A percentile compares a stretch with the other conserved stretches of the same genome.
These are phyloP conservation scores for Xylariaceae sp. DNA, from an alignment of 2,329 filamentous ascomycete genomes.

Conservation along the genomic window DNA sequence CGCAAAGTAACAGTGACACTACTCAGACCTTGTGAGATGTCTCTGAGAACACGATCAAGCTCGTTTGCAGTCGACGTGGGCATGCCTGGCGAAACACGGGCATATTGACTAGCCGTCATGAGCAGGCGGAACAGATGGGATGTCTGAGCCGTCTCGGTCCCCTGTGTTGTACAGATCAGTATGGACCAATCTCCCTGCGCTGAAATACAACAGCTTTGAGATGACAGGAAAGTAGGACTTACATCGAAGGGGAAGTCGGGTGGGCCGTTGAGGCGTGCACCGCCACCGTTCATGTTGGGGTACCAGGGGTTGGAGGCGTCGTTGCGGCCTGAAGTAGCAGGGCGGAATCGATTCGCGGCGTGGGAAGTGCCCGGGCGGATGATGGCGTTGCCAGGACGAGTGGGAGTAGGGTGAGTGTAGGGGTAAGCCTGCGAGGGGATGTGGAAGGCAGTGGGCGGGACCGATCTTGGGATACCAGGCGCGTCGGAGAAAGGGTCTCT, in stretches of 20 bases:
- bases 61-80: conserved; percentile 8
- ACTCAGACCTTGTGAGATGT: conserved; percentile 20
- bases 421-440: background rate
- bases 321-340: too few relatives aligned
- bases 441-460: conserved; percentile 12
- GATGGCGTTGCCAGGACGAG: conserved; percentile 2
- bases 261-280: too few relatives aligned
- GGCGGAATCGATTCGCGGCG: too few relatives aligned
- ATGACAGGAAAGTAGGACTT: too few relatives aligned
- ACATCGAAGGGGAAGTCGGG: too few relatives aligned
- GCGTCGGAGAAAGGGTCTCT: conserved; percentile 14
- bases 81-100: conserved; percentile 20
- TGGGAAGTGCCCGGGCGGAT: background rate
- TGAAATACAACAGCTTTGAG: background rate
- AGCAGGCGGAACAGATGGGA: conserved; percentile 11
- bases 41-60: conserved; percentile 17
- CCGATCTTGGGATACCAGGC: conserved; percentile 13
- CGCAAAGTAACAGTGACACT: conserved; percentile 10
- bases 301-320: too few relatives aligned
- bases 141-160: background rate
- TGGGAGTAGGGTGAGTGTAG: conserved; percentile 10
- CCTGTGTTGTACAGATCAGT: conserved; percentile 1
- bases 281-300: too few relatives aligned
- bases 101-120: conserved; percentile 19
- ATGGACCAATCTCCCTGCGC: background rate